Evolutionary conservation across 352 stramenopile species (phyloP).

Genomic region (Phytophthora idaei): DNA sequence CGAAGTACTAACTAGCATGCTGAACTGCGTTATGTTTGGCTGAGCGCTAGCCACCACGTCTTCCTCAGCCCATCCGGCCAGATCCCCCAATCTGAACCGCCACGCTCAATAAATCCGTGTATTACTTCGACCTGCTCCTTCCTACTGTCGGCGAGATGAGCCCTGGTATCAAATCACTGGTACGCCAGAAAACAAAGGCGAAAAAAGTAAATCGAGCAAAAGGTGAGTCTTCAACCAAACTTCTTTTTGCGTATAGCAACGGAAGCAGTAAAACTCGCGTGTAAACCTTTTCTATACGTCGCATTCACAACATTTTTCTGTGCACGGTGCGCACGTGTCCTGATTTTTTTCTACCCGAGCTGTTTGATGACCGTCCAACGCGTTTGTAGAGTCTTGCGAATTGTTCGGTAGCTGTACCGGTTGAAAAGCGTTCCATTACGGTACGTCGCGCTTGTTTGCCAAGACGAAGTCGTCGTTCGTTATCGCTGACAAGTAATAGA

Average conservation of each 20-base stretch:
- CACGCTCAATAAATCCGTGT: too few relatives aligned
- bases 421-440: constrained; percentile 43
- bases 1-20: too few relatives aligned
- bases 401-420: constrained; percentile 27
- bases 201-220: constrained; percentile 36
- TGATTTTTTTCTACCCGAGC: too few relatives aligned
- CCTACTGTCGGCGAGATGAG: too few relatives aligned
- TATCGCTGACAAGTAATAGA: constrained; percentile 34
- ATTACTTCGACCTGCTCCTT: too few relatives aligned
- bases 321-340: too few relatives aligned
- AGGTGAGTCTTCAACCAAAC: constrained; percentile 29
- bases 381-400: constrained; percentile 52
- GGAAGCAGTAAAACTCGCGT: constrained; percentile 23
- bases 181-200: constrained; percentile 45
- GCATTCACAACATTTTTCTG: too few relatives aligned
- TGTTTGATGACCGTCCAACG: constrained; percentile 5
- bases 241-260: constrained; percentile 30
- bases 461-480: constrained; percentile 26
- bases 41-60: too few relatives aligned
- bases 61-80: too few relatives aligned
- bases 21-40: too few relatives aligned
- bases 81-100: too few relatives aligned
- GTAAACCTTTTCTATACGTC: constrained; percentile 12
- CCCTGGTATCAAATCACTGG: not conserved
- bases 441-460: constrained; percentile 44